phyloP scores from a whole-genome alignment of 116 monocot species.

The Cymodocea nodosa region DNA sequence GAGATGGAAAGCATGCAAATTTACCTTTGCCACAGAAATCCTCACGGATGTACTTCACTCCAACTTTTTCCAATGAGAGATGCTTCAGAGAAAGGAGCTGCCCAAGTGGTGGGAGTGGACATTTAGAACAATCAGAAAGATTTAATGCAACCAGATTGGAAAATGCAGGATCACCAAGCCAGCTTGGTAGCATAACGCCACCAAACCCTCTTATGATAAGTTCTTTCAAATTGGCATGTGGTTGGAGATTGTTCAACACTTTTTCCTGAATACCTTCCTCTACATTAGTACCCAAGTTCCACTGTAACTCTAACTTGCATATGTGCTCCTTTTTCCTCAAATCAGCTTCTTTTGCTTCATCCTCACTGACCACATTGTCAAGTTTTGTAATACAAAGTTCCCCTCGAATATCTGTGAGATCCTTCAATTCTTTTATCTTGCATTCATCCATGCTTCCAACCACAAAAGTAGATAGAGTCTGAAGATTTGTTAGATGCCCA shows the following conservation, averaged over 20 bases:
- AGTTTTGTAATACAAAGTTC: conserved; percentile 23
- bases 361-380: conserved; percentile 13
- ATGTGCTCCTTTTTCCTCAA: conserved; percentile 16
- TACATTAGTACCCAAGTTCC: conserved; percentile 4
- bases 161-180: conserved; percentile 15
- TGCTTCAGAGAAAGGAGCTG: conserved; percentile 14
- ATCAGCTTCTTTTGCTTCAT: conserved; percentile 16
- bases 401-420: conserved; percentile 19
- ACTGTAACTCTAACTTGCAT: conserved; percentile 9
- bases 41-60: background rate
- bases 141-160: conserved; percentile 4
- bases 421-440: conserved; percentile 11
- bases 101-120: conserved; percentile 16
- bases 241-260: conserved; percentile 20
- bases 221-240: conserved; percentile 13
- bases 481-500: conserved; percentile 9
- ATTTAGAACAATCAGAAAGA: conserved; percentile 12
- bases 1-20: conserved; percentile 2
- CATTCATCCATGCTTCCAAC: conserved; percentile 8
- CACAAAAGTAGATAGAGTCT: conserved; percentile 14
- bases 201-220: conserved; percentile 13
- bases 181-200: conserved; percentile 13
- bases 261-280: conserved; percentile 9
- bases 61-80: conserved; percentile 11
- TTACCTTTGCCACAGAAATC: conserved; percentile 6